Evolutionary conservation across 352 stramenopile species (phyloP).

Genomic region (Phytopythium delawarense): DNA sequence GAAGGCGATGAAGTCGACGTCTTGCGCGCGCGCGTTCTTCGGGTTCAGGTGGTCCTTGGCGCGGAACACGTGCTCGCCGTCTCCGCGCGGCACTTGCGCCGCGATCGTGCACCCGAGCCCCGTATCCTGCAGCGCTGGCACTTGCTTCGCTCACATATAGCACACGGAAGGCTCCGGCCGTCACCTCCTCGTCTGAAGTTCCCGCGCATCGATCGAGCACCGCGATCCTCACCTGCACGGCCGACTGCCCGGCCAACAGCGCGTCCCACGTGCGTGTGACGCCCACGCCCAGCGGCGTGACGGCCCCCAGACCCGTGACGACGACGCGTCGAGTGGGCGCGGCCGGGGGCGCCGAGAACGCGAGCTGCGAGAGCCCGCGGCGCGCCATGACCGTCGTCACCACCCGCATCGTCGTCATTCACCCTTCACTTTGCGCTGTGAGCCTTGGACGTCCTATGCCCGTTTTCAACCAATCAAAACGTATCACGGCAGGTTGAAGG

Average conservation of each 20-base stretch:
- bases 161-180: neutral
- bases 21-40: conserved; percentile 63
- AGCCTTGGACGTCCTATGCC: neutral
- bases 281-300: conserved; percentile 89
- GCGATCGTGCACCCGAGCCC: conserved; percentile 69
- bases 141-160: conserved; percentile 21
- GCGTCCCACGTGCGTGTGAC: conserved; percentile 78
- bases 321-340: conserved; percentile 81
- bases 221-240: conserved; percentile 43
- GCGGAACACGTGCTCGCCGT: conserved; percentile 47
- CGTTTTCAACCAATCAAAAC: neutral
- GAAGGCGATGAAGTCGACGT: conserved; percentile 86
- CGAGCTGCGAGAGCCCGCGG: conserved; percentile 56
- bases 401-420: neutral
- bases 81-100: conserved; percentile 59
- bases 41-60: conserved; percentile 67
- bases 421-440: neutral
- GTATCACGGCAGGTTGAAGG: neutral
- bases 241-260: conserved; percentile 74
- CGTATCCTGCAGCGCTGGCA: conserved; percentile 50
- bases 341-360: conserved; percentile 54
- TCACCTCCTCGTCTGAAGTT: neutral
- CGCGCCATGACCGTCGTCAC: conserved; percentile 6
- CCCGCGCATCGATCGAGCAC: too few species aligned
- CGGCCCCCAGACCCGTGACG: conserved; percentile 88